Evolutionary conservation across 2,329 filamentous ascomycete genomes (phyloP).

Genomic region (Purpureocillium takamizusanense): DNA sequence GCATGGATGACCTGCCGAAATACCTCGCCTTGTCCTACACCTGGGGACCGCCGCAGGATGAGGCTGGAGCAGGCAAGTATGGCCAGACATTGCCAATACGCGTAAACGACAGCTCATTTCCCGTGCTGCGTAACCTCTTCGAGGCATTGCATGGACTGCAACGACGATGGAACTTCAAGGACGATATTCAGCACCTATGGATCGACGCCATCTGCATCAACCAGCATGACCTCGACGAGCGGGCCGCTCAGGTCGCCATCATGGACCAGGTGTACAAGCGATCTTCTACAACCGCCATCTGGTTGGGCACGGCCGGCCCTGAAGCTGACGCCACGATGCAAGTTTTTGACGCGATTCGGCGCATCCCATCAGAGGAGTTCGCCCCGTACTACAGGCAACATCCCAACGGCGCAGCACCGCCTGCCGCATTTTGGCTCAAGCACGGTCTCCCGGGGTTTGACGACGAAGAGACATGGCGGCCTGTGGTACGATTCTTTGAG

Average conservation of each 20-base stretch:
- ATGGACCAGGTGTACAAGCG: slow-evolving; percentile 10
- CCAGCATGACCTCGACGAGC: slow-evolving; percentile 5
- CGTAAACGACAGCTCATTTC: not conserved
- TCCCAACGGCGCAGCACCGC: not conserved
- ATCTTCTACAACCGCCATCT: slow-evolving; percentile 8
- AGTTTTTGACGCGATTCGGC: not conserved
- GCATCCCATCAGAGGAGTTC: slow-evolving; percentile 1
- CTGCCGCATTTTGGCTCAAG: not conserved
- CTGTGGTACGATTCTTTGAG: slow-evolving; percentile 7
- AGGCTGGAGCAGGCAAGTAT: not conserved
- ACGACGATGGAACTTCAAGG: not conserved
- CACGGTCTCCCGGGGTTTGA: not conserved
- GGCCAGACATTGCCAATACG: not conserved
- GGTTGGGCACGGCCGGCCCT: slow-evolving; percentile 5
- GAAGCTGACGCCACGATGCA: not conserved
- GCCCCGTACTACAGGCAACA: slow-evolving; percentile 1
- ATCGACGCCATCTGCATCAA: slow-evolving; percentile 11
- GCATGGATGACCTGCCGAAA: not conserved
- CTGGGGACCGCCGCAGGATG: not conserved
- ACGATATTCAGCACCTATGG: slow-evolving; percentile 4
- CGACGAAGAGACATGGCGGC: slow-evolving; percentile 2
- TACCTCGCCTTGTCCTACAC: slow-evolving; percentile 1
- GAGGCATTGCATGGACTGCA: not conserved
- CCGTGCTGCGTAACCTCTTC: not conserved
- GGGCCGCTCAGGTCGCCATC: slow-evolving; percentile 6